Conservation (phyloP, 1,284 basidiomycete species). For the Anthracocystis setariae region DNA sequence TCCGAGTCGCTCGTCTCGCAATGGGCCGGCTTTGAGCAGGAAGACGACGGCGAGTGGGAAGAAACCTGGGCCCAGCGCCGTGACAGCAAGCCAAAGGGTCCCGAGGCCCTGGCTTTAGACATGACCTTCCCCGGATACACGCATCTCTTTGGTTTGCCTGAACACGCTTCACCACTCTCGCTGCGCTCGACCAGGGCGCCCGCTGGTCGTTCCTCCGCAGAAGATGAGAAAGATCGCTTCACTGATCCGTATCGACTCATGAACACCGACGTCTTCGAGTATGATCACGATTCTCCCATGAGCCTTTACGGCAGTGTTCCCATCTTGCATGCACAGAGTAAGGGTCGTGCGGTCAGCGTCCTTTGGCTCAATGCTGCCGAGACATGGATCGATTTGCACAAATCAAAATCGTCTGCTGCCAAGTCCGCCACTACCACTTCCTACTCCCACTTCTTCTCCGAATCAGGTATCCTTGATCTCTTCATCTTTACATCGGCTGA, state of each 20-base stretch:
- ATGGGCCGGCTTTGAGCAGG: conserved; percentile 68
- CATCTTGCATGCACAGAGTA: conserved; percentile 85
- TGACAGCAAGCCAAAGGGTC: conserved; percentile 97
- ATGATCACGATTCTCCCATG: conserved; percentile 88
- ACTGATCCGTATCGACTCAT: conserved; percentile 91
- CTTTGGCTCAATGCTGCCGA: conserved; percentile 93
- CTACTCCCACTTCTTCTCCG: conserved; percentile 89
- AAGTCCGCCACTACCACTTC: conserved; percentile 34
- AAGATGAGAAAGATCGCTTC: conserved; percentile 60
- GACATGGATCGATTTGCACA: conserved; percentile 90
- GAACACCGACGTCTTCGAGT: conserved; percentile 98
- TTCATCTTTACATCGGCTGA: conserved; percentile 92
- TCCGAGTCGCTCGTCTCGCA: conserved; percentile 38
- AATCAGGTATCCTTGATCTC: conserved; percentile 93
- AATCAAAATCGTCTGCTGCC: conserved; percentile 29
- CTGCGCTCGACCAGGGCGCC: conserved; percentile 73
- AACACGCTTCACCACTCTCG: conserved; percentile 90
- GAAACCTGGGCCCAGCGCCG: conserved; percentile 86
- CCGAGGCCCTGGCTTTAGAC: conserved; percentile 91
- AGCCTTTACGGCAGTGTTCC: conserved; percentile 80
- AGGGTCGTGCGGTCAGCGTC: conserved; percentile 81
- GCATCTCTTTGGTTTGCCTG: conserved; percentile 93
- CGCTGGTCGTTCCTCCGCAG: conserved; percentile 26
- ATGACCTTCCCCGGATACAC: conserved; percentile 90
- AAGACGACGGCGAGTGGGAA: conserved; percentile 81